Evolutionary conservation across 768 basidiomycete genomes (phyloP), one percentile per base, ranked within the genome.

Genomic region (Phanerochaete sordida): DNA sequence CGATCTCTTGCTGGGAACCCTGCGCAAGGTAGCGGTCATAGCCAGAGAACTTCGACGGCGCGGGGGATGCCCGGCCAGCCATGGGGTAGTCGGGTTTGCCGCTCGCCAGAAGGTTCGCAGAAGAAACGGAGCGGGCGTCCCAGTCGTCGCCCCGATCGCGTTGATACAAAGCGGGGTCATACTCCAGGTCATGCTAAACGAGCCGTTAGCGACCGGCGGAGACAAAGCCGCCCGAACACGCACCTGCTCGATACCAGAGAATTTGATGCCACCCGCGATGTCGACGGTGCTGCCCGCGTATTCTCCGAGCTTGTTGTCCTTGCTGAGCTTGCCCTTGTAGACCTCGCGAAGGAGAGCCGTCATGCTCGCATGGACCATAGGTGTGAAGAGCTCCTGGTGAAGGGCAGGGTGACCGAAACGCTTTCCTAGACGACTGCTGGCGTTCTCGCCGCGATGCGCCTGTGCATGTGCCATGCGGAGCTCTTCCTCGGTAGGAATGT

Each of bases 381-480:
- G 92, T 5, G 91, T 93, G 74, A 95, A 91, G 48, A 96, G 79
- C 56, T 95, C 93, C 13, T 83, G 74, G 65, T 94, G 85, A 49
- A 99, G 79, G 16, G 95, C 91, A 1, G 97, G 95, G 71, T 99
- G 97, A 1, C 95, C 91, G 75, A 98, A 99, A 28, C 96, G 88
- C 70, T 87, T 93, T 76, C 88, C 88, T 30, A 98, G 83, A 33
- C 90, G 83, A 69, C 89, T 81, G 57, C 87, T 81, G 37, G 80
- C 79, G 59, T 81, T 77, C 70, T 98, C 95, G 0, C 84, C 81
- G 49, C 86, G 84, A 56, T 88, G 84, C 0, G 93, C 91, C 68
- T 94, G 83, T 2, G 95, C 81, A 65, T 91, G 87, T 49, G 87
- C 85, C 43, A 79, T 69, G 12, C 82, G 82, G 43, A 95, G 77